Conservation (phyloP, 1,139 yeast species). For the Taphrina wiesneri region DNA sequence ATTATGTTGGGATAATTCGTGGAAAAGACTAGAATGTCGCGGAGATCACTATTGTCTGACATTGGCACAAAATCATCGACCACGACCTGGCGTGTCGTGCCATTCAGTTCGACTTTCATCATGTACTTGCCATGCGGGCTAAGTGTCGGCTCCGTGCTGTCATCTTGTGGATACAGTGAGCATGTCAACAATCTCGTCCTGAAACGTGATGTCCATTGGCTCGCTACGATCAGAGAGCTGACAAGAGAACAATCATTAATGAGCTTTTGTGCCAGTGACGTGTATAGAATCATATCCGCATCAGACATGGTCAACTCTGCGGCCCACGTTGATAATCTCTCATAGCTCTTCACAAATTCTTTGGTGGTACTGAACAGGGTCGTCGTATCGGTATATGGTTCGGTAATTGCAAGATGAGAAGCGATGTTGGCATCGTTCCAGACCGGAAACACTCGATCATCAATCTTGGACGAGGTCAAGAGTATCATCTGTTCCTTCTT, state of each 20-base stretch:
- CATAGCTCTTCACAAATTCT: not conserved
- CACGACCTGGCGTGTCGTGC: slow-evolving; percentile 51
- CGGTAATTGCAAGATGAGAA: not conserved
- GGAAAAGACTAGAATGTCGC: slow-evolving; percentile 49
- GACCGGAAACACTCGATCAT: slow-evolving; percentile 35
- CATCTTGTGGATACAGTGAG: slow-evolving; percentile 41
- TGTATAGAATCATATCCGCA: slow-evolving; percentile 32
- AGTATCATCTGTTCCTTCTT: slow-evolving; percentile 35
- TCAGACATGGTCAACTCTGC: not conserved
- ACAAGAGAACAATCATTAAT: slow-evolving; percentile 77
- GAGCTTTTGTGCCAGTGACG: slow-evolving; percentile 55
- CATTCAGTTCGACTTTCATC: slow-evolving; percentile 58
- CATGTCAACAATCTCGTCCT: slow-evolving; percentile 37
- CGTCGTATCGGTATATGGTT: slow-evolving; percentile 14
- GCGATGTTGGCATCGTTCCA: slow-evolving; percentile 34
- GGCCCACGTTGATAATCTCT: not conserved
- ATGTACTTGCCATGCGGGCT: slow-evolving; percentile 48
- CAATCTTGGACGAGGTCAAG: slow-evolving; percentile 36
- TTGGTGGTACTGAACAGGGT: not conserved
- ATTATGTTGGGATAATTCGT: slow-evolving; percentile 48
- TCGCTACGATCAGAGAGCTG: slow-evolving; percentile 58
- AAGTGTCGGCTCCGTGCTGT: slow-evolving; percentile 39
- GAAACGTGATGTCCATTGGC: slow-evolving; percentile 4
- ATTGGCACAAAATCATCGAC: slow-evolving; percentile 41
- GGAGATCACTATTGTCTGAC: slow-evolving; percentile 33